Evolutionary conservation across 1,139 yeast species (phyloP).

Genomic region (Keqinozyma sinolaborantium): DNA sequence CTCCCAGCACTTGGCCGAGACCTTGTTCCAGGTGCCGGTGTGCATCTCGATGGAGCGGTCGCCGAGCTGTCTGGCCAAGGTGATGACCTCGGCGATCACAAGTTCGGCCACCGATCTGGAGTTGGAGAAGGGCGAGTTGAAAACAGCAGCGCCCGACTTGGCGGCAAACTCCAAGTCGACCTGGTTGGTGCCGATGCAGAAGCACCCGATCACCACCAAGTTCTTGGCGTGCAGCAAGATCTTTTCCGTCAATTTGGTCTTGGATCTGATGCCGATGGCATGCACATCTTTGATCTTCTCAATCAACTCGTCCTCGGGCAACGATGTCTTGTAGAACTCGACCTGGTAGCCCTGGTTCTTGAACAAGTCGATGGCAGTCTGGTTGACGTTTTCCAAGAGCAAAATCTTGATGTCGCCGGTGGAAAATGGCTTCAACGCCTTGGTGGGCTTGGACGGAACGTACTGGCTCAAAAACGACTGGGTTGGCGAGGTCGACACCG

Average conservation of each 20-base stretch:
- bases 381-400: conserved; percentile 87
- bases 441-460: conserved; percentile 49
- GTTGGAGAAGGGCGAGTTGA: conserved; percentile 98
- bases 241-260: conserved; percentile 81
- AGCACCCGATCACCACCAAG: conserved; percentile 90
- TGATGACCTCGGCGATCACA: conserved; percentile 91
- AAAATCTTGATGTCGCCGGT: conserved; percentile 91
- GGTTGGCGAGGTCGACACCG: conserved; percentile 75
- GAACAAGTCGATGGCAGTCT: conserved; percentile 85
- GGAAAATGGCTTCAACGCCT: conserved; percentile 81
- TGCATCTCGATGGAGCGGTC: conserved; percentile 96
- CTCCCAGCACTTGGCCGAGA: conserved; percentile 95
- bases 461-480: conserved; percentile 48
- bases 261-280: conserved; percentile 97
- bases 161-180: conserved; percentile 94
- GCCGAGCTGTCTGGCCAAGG: conserved; percentile 94
- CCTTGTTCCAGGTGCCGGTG: conserved; percentile 98
- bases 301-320: conserved; percentile 90
- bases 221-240: conserved; percentile 83
- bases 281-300: conserved; percentile 92
- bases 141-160: conserved; percentile 88
- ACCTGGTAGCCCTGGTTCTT: conserved; percentile 93
- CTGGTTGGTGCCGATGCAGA: conserved; percentile 99
- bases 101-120: conserved; percentile 98
- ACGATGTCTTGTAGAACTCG: conserved; percentile 85